Evolutionary conservation across 192 early-diverging fungal genomes (phyloP).

Genomic region (Entophlyctis luteolus): DNA sequence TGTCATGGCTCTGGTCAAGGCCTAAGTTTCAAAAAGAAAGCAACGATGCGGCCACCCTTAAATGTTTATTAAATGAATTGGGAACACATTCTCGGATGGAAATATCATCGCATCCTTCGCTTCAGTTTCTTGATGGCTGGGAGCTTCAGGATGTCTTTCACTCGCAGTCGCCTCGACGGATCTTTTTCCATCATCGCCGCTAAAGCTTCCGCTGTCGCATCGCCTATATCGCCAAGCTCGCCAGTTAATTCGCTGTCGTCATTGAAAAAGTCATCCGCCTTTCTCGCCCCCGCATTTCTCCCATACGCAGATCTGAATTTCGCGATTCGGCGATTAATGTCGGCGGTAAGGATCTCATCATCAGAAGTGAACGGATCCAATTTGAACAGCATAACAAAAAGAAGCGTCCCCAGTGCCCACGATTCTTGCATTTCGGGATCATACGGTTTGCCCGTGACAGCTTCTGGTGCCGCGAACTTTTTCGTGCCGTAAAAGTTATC

Average conservation of each 20-base stretch:
- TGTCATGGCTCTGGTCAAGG: too few relatives aligned
- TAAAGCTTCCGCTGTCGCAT: conserved; percentile 37
- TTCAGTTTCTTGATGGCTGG: conserved; percentile 19
- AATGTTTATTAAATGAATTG: too few relatives aligned
- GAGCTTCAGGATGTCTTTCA: conserved; percentile 27
- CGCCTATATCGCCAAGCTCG: conserved; percentile 29
- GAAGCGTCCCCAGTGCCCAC: conserved; percentile 54
- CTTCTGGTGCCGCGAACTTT: conserved; percentile 58
- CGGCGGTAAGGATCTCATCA: conserved; percentile 43
- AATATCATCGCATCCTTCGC: too few relatives aligned
- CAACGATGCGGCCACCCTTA: too few relatives aligned
- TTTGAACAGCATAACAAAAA: conserved; percentile 55
- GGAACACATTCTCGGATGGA: too few relatives aligned
- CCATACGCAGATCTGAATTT: conserved; percentile 9
- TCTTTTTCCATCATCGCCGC: conserved; percentile 45
- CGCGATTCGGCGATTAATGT: conserved; percentile 36
- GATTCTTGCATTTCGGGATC: conserved; percentile 48
- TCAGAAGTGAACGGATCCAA: conserved; percentile 54
- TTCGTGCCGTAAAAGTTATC: conserved; percentile 53
- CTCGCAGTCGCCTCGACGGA: conserved; percentile 15
- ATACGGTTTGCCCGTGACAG: conserved; percentile 37
- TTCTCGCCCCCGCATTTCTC: background rate
- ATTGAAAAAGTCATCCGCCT: background rate
- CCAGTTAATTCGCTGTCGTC: conserved; percentile 11
- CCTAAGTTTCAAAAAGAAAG: too few relatives aligned